phyloP scores from a whole-genome alignment of 2,329 filamentous ascomycete genomes.

The Trichoderma afroharzianum region DNA sequence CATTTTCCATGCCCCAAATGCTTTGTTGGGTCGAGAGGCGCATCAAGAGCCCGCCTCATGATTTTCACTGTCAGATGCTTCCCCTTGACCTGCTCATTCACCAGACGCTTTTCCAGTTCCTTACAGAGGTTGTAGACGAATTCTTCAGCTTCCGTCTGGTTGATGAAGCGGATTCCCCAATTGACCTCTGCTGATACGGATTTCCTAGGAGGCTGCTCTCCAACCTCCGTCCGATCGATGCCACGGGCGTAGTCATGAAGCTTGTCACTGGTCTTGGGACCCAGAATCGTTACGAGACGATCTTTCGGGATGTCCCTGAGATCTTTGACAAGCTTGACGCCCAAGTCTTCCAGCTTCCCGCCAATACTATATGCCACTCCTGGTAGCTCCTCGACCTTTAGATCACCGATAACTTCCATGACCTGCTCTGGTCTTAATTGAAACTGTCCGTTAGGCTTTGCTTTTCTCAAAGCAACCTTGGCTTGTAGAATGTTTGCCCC shows the following conservation, averaged over 20 bases:
- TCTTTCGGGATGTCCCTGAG: constrained; percentile 75
- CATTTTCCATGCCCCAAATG: constrained; percentile 94
- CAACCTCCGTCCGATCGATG: constrained; percentile 81
- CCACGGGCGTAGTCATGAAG: constrained; percentile 87
- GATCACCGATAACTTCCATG: constrained; percentile 68
- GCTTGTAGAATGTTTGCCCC: constrained; percentile 87
- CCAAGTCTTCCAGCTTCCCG: constrained; percentile 82
- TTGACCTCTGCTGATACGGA: constrained; percentile 97
- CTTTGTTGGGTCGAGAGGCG: constrained; percentile 86
- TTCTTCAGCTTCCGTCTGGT: constrained; percentile 86
- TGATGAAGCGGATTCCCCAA: constrained; percentile 95
- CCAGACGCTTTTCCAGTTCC: constrained; percentile 75
- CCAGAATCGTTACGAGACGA: constrained; percentile 66
- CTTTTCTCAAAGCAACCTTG: constrained; percentile 84
- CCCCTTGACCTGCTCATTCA: constrained; percentile 82
- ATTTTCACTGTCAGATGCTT: constrained; percentile 90
- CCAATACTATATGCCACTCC: constrained; percentile 91
- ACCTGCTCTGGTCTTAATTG: constrained; percentile 81
- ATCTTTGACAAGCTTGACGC: constrained; percentile 78
- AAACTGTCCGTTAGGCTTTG: constrained; percentile 90
- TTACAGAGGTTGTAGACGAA: constrained; percentile 82
- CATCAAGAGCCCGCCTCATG: constrained; percentile 82
- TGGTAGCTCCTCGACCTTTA: constrained; percentile 78
- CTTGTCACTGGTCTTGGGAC: constrained; percentile 89
- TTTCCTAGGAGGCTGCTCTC: constrained; percentile 80